Evolutionary conservation across 371 early-diverging fungal genomes (phyloP), one percentile per base, ranked within the genome.

Genomic region (Mucor racemosus): DNA sequence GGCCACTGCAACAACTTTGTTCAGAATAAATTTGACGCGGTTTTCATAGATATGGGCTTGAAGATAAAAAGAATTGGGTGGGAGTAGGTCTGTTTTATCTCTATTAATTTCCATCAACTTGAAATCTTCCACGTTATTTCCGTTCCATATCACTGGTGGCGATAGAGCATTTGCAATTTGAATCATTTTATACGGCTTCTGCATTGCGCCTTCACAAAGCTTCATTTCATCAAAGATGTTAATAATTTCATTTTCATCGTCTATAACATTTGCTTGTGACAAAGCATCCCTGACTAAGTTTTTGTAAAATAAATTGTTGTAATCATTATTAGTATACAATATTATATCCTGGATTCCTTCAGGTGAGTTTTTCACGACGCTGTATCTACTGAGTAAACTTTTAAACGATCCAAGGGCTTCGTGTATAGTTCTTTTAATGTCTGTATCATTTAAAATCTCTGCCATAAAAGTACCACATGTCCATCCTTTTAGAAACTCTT

Each of bases 201-300:
- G 50, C 50, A 50, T 50, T 4, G 50, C 50, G 4, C 50, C 50
- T 50, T 50, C 50, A 50, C 50, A 50, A 21, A 50, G 50, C 26
- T 11, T 50, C 10, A 50, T 21, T 17, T 50, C 26, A 21, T 50
- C 21, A 21, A 19, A 26, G 0, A 21, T 26, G 5, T 19, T 8
- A 19, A 50, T 50, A 26, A 50, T 10, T 5, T 50, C 13, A 11
- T 50, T 50, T 21, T 50, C 26, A 11, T 11, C 11, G 3, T 50
- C 26, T 17, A 50, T 50, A 4, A 50, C 21, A 50, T 21, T 21
- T 4, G 19, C 50, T 19, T 26, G 11, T 50, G 21, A 21, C 5
- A 50, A 21, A 8, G 21, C 1, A 21, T 50, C 50, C 3, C 50
- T 6, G 10, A 50, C 11, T 1, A 50, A 5, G 11, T 4, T 19